Base-by-base conservation (phyloP, 768 basidiomycete genomes). In the Kwoniella europaea region DNA sequence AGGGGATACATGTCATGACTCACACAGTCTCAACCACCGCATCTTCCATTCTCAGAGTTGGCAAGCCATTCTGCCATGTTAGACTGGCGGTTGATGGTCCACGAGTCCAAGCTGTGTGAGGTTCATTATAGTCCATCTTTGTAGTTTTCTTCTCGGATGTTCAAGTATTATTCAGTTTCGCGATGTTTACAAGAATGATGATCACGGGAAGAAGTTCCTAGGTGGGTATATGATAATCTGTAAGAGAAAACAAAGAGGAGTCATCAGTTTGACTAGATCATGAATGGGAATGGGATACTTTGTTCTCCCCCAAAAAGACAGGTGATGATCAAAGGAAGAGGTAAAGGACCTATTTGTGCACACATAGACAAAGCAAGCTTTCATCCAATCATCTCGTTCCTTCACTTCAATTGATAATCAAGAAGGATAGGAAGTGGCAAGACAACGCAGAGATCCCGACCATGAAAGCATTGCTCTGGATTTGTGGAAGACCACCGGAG, bases 11-110 rank as follows among this genome's bases (percentile, higher is more conserved):
- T 57, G 1, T 16, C 46, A 4, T 54, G 15, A 63, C 80, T 72
- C 63, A 82, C 80, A 80, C 77, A 41, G 80, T 80, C 72, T 82
- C 80, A 2, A 80, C 79, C 2, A 82, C 69, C 5, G 76, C 80
- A 72, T 79, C 77, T 41, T 80, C 77, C 74, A 82, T 76, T 27
- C 76, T 66, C 29, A 82, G 68, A 27, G 77, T 59, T 6, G 76
- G 73, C 16, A 54, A 67, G 3, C 74, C 74, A 71, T 72, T 71
- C 16, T 46, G 20, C 76, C 76, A 79, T 6, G 46, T 53, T 52
- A 77, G n/a, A 2, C 74, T 61, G 2, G 60, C 61, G 9, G 67
- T 55, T 9, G 61, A 15, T 27, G 52, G 67, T 16, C 52, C 61
- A 12, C 61, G 35, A 35, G 18, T 62, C 3, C 22, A 54, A 9